Conservation (phyloP, 2,329 filamentous ascomycete genomes). For the Aspergillus costaricaensis region DNA sequence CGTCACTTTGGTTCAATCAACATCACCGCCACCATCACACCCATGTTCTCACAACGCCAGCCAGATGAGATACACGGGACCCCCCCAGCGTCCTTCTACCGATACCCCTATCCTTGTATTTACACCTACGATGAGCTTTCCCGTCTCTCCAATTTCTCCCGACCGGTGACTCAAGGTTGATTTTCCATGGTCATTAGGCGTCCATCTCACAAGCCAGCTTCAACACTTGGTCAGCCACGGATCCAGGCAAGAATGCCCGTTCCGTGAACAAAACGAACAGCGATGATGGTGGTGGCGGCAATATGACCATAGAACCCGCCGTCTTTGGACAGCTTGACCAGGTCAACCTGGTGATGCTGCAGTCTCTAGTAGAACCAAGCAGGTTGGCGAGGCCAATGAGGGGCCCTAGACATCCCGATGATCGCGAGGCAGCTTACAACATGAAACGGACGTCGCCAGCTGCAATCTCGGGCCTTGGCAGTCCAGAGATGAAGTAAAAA, state of each 20-base stretch:
- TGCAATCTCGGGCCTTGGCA: slow-evolving; percentile 12
- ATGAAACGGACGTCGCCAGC: slow-evolving; percentile 11
- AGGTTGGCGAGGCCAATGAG: slow-evolving; percentile 11
- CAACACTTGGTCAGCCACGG: slow-evolving; percentile 3
- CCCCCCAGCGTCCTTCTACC: neutral
- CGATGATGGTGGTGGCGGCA: slow-evolving; percentile 11
- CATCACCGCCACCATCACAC: neutral
- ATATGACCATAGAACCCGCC: slow-evolving; percentile 6
- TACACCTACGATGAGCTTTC: neutral
- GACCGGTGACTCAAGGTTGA: neutral
- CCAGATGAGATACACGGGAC: neutral
- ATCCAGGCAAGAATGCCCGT: neutral
- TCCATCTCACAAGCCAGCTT: neutral
- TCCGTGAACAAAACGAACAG: neutral
- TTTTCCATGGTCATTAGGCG: neutral
- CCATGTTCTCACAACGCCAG: neutral
- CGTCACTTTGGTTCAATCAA: neutral
- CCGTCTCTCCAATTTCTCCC: neutral
- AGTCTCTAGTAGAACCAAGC: slow-evolving; percentile 13
- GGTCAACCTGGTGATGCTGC: slow-evolving; percentile 12
- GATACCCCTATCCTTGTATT: neutral
- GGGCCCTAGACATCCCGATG: slow-evolving; percentile 12
- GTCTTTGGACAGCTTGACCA: neutral
- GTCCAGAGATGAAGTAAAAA: slow-evolving; percentile 9
- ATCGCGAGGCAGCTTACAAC: slow-evolving; percentile 13